phyloP scores from a whole-genome alignment of 2,329 filamentous ascomycete genomes.

The Phaeosphaeria sp. region DNA sequence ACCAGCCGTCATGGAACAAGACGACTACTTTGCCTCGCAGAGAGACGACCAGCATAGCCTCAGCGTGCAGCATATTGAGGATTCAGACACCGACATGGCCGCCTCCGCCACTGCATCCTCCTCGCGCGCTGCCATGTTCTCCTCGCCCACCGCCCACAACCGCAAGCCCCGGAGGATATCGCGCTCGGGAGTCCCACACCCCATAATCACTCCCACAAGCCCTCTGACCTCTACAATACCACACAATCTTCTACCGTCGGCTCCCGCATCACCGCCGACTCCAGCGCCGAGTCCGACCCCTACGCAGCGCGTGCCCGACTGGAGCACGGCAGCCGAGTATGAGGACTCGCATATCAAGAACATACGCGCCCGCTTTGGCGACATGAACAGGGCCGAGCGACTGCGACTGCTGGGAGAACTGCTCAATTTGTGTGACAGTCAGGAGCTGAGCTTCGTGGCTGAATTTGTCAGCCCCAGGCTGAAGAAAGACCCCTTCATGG shows the following conservation, averaged over 20 bases:
- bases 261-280: constrained; percentile 70
- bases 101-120: constrained; percentile 42
- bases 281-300: constrained; percentile 71
- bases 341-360: constrained; percentile 84
- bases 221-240: constrained; percentile 59
- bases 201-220: constrained; percentile 59
- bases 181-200: constrained; percentile 50
- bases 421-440: constrained; percentile 91
- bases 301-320: constrained; percentile 69
- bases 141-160: constrained; percentile 42
- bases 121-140: constrained; percentile 42
- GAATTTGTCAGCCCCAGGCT: constrained; percentile 92
- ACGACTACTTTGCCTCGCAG: constrained; percentile 39
- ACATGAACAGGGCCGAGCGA: constrained; percentile 75
- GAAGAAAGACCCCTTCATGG: constrained; percentile 95
- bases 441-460: constrained; percentile 93
- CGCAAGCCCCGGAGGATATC: constrained; percentile 50
- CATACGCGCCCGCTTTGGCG: constrained; percentile 79
- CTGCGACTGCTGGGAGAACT: constrained; percentile 85
- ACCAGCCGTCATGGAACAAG: constrained; percentile 37
- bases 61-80: constrained; percentile 26
- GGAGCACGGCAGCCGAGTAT: constrained; percentile 78
- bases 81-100: constrained; percentile 47
- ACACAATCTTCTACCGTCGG: constrained; percentile 67
- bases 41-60: constrained; percentile 27